Evolutionary conservation across 805 yeast genomes (phyloP), one percentile per base, ranked within the genome.

Genomic region (Jamesozyma rosinii): DNA sequence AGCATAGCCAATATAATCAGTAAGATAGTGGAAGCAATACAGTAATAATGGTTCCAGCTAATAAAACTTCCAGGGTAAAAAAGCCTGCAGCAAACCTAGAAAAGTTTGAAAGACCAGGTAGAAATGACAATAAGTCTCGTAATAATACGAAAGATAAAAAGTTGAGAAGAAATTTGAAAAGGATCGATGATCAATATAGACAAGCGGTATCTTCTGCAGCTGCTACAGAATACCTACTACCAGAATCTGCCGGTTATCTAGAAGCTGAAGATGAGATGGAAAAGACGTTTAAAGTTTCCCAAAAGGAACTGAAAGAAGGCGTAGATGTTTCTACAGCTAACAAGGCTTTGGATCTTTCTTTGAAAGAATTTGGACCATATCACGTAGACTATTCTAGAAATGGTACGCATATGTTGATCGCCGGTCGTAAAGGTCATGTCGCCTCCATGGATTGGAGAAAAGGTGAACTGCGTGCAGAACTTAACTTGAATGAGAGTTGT

Each of bases 221-320:
- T 10, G 79, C 82, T 4, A 83, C 97, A 0, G 97, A 92, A 54
- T 73, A 87, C 55, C 71, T 92, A 49, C 67, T 87, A 29, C 85
- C 83, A 47, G 97, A 92, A 66, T 81, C 83, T 24, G 75, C 72
- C 4, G 99, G 99, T 37, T 83, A 71, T 55, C 63, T 92, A 48
- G 98, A 92, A 63, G 87, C 96, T 5, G 98, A 92, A 56, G 81
- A 81, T n/a, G 77, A 72, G 43, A 80, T 90, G 89, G 99, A 92
- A 65, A 81, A 78, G 61, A 92, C 98, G 0, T 86, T 69, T 67
- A 85, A 83, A 63, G 85, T 85, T 52, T 76, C 71, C 29, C 99
- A 92, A 61, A 74, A 74, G 13, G 96, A 90, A 41, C 81, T 92
- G 31, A 74, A 67, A 21, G 72, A 75, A 26, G 79, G 75, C 11